Evolutionary conservation across 495 filamentous ascomycete genomes (phyloP).

Genomic region (Penicillium tannophilum): DNA sequence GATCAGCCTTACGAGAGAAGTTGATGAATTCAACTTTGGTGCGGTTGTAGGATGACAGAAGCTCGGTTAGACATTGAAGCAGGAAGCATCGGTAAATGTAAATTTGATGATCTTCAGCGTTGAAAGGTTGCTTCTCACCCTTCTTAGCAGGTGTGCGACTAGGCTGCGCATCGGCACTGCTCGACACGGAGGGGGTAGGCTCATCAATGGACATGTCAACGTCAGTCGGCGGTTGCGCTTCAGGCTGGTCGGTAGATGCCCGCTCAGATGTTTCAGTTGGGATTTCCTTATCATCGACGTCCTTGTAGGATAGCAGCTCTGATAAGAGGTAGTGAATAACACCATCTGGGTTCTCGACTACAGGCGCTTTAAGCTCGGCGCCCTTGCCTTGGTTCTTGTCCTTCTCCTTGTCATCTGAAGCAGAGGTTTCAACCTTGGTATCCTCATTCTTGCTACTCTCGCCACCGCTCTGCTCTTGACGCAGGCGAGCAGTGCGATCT

Average conservation of each 20-base stretch:
- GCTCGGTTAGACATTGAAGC: constrained; percentile 87
- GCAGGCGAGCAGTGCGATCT: constrained; percentile 30
- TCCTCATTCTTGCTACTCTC: constrained; percentile 37
- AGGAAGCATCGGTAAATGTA: constrained; percentile 97
- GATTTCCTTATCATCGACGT: constrained; percentile 80
- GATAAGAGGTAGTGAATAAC: constrained; percentile 96
- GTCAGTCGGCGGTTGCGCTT: constrained; percentile 51
- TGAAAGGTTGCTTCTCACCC: constrained; percentile 75
- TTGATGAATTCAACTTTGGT: constrained; percentile 99
- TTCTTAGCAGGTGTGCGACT: constrained; percentile 55
- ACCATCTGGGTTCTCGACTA: constrained; percentile 91
- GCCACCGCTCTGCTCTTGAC: constrained; percentile 23
- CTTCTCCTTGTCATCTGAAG: constrained; percentile 56
- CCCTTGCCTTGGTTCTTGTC: constrained; percentile 65
- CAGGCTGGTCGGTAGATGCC: constrained; percentile 31
- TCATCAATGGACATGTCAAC: constrained; percentile 52
- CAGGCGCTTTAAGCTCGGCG: constrained; percentile 74
- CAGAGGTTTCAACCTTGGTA: constrained; percentile 30
- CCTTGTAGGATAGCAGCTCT: constrained; percentile 87
- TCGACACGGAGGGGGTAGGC: constrained; percentile 41
- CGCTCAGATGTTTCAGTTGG: constrained; percentile 52
- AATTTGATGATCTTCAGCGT: constrained; percentile 89
- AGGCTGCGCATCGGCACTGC: constrained; percentile 29
- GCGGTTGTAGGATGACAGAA: constrained; percentile 90
- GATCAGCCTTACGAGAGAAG: constrained; percentile 87